Conservation (phyloP, 106 monocot genomes). For the Platanthera guangdongensis region DNA sequence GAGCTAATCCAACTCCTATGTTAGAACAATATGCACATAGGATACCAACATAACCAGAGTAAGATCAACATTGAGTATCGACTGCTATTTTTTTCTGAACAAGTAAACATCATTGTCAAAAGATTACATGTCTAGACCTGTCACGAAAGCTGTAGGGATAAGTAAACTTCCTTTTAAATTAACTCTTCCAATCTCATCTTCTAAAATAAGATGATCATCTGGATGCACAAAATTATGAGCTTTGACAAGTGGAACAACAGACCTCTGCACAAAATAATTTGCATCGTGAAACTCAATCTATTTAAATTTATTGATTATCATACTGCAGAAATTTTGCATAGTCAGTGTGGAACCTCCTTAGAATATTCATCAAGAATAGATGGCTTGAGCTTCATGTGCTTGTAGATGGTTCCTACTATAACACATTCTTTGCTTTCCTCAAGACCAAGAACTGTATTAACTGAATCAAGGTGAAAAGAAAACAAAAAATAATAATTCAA, state of each 20-base stretch:
- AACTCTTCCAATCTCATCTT: conserved; percentile 98
- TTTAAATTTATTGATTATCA: background rate
- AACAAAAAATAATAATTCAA: conserved; percentile 1
- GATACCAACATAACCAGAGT: background rate
- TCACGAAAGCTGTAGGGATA: conserved; percentile 55
- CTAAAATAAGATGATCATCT: conserved; percentile 92
- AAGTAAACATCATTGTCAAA: background rate
- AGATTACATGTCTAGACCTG: conserved; percentile 40
- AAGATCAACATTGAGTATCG: background rate
- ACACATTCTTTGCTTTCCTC: conserved; percentile 90
- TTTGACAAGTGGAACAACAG: conserved; percentile 75
- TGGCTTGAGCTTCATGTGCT: conserved; percentile 98
- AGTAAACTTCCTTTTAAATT: conserved; percentile 65
- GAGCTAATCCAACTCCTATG: conserved; percentile 69
- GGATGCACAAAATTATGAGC: conserved; percentile 95
- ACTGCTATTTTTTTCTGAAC: background rate
- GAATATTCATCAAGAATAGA: conserved; percentile 89
- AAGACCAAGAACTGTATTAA: conserved; percentile 75
- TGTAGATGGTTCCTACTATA: conserved; percentile 88
- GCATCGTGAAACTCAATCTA: background rate
- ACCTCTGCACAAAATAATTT: conserved; percentile 53
- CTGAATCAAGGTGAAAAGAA: conserved; percentile 32
- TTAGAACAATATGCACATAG: background rate
- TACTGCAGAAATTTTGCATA: background rate
- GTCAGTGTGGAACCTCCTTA: conserved; percentile 63